Percentiles rank a stretch among this genome's conserved stretches.
Evolutionary conservation across 768 basidiomycete genomes (phyloP).

Genomic region (Pluteus cervinus): DNA sequence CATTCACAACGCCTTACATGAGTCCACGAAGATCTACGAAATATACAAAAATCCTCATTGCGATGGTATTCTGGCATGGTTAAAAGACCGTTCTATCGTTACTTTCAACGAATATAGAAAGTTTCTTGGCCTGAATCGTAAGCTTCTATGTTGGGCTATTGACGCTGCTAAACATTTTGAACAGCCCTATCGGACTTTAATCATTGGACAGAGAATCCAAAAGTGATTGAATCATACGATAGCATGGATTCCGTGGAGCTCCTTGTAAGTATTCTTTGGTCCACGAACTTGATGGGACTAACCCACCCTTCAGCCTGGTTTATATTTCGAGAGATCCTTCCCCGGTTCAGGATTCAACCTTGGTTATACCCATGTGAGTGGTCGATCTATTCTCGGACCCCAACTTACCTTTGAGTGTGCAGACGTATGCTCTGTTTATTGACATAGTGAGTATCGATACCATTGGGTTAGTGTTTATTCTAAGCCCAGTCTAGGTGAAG

Average conservation of each 20-base stretch:
- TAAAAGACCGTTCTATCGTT: no score
- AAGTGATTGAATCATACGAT: conserved; percentile 21
- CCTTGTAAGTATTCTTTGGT: conserved; percentile 24
- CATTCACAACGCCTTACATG: no score
- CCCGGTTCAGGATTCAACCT: conserved; percentile 13
- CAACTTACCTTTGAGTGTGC: background rate
- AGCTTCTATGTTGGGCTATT: background rate
- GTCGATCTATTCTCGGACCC: background rate
- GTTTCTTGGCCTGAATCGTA: conserved; percentile 15
- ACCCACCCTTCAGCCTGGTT: conserved; percentile 10
- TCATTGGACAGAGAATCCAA: conserved; percentile 25
- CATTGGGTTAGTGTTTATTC: no score
- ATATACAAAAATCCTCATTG: no score
- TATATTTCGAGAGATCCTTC: conserved; percentile 9
- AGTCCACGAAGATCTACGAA: no score
- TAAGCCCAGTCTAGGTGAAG: conserved; percentile 15
- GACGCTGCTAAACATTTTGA: background rate
- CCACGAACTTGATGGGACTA: no score
- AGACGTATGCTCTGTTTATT: conserved; percentile 16
- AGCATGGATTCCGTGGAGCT: conserved; percentile 30
- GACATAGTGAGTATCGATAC: conserved; percentile 14
- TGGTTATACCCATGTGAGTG: conserved; percentile 19
- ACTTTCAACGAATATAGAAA: conserved; percentile 16
- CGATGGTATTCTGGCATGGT: no score
- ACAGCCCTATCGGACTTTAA: conserved; percentile 20